Base-by-base conservation (phyloP, 768 basidiomycete genomes). In the Lactifluus pinguis region DNA sequence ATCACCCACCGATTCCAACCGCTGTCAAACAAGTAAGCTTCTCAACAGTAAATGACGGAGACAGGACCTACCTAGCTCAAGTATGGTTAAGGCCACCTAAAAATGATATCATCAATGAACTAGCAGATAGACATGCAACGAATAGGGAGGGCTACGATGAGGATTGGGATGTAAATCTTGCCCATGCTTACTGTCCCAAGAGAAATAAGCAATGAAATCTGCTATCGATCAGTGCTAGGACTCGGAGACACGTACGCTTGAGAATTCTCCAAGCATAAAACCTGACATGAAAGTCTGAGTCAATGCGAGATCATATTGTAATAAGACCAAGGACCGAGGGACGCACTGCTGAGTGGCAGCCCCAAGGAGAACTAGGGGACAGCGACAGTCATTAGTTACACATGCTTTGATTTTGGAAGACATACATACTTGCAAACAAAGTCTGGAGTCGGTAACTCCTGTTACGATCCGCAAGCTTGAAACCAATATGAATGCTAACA, bases 221-320 rank as follows among this genome's bases (percentile, higher is more conserved):
- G 13, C 13, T 21, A 34, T 39, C 19, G 10, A 58, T 11, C 15
- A 14, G n/a, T 6, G 11, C 32, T 17, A n/a, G 5, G 15, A 30
- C 10, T 15, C 15, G 21, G 21, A 34, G 11, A 25, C 13, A 19
- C 57, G 4, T 36, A 58, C 57, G 17, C 5, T 17, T 8, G 19
- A 51, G 51, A 15, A 58, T 58, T 44, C 57, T 58, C 57, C 49
- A 58, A 30, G 57, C 57, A 13, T 58, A 58, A 44, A 58, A 58
- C 39, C 57, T 58, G 41, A 13, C 10, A 42, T 5, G 48, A 41
- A 10, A 34, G 19, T 48, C 8, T 1, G 9, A 34, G 32, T 5
- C 1, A 34, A 44, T 14, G 29, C 8, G 25, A 9, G 48, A 29
- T 42, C 29, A 44, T 34, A 39, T 1, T 6, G 29, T 3, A 32